These are phyloP conservation scores for Basipetospora sp. DNA, from an alignment of 2,329 filamentous ascomycete genomes.

Conservation along the genomic window DNA sequence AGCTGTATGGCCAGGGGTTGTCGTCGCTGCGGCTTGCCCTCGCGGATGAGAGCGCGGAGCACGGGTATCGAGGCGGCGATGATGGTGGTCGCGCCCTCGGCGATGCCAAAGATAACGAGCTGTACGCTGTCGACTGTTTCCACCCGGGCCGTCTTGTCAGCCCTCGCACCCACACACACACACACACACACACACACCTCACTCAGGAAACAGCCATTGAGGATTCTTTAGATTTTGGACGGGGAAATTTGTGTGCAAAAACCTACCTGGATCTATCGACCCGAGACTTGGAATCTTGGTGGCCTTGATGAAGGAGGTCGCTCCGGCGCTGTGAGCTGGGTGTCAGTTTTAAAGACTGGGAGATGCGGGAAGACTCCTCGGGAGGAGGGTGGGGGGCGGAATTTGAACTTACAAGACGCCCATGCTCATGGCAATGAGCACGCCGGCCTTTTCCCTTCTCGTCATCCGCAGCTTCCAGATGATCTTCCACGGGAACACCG, in stretches of 20 bases:
- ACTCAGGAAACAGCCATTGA: no score
- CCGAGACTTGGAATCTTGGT: conserved; percentile 7
- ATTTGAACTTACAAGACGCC: conserved; percentile 21
- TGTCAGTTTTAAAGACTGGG: no score
- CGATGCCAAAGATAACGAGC: conserved; percentile 9
- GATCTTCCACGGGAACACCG: conserved; percentile 25
- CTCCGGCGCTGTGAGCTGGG: conserved; percentile 10
- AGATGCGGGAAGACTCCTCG: no score
- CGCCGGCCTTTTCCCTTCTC: conserved; percentile 24
- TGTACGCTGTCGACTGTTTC: conserved; percentile 7
- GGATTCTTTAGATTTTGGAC: no score
- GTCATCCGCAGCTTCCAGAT: conserved; percentile 24
- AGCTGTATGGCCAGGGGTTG: neutral
- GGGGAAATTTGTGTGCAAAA: neutral
- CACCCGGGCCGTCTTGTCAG: neutral
- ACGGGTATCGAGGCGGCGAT: conserved; percentile 9
- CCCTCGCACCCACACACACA: no score
- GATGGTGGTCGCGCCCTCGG: conserved; percentile 9
- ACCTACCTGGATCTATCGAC: conserved; percentile 4
- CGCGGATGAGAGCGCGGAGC: conserved; percentile 5
- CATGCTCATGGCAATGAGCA: conserved; percentile 26
- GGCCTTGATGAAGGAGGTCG: conserved; percentile 10
- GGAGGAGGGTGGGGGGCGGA: neutral
- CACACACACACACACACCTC: no score
- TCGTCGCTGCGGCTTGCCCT: conserved; percentile 2